A percentile compares a stretch with the other conserved stretches of the same genome.
Evolutionary conservation across 2,329 filamentous ascomycete species (phyloP).

Genomic region (Fusarium sp.): DNA sequence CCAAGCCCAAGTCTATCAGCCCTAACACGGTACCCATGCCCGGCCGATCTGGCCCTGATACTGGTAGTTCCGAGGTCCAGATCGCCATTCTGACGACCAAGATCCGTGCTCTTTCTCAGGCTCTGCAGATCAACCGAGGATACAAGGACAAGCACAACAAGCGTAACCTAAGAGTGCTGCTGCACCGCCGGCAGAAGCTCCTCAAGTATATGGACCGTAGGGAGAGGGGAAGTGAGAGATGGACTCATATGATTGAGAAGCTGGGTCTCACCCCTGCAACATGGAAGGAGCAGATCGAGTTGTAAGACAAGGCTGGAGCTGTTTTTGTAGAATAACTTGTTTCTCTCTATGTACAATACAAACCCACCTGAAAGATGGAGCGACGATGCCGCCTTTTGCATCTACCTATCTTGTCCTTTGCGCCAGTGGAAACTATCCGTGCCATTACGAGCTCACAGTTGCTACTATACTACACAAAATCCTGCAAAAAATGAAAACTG

Average conservation of each 20-base stretch:
- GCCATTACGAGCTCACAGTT: conserved; percentile 56
- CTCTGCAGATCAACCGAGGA: conserved; percentile 76
- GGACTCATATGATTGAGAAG: conserved; percentile 87
- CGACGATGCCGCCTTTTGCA: conserved; percentile 48
- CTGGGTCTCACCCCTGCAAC: conserved; percentile 89
- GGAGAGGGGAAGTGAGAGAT: conserved; percentile 91
- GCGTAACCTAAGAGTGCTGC: conserved; percentile 86
- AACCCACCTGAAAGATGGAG: conserved; percentile 52
- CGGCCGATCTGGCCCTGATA: conserved; percentile 86
- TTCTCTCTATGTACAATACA: conserved; percentile 67
- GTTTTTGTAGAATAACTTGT: conserved; percentile 61
- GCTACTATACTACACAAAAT: conserved; percentile 63
- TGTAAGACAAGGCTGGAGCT: conserved; percentile 46
- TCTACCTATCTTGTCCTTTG: conserved; percentile 50
- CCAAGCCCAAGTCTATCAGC: conserved; percentile 68
- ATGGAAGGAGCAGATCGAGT: conserved; percentile 87
- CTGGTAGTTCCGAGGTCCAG: conserved; percentile 97
- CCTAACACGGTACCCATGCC: conserved; percentile 59
- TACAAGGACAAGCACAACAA: conserved; percentile 95
- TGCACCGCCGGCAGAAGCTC: conserved; percentile 91
- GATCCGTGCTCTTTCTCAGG: conserved; percentile 84
- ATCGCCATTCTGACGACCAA: conserved; percentile 95
- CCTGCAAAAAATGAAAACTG: conserved; percentile 50
- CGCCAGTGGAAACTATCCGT: conserved; percentile 53
- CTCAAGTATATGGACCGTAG: conserved; percentile 88